Evolutionary conservation across 768 basidiomycete species (phyloP).

Genomic region (Suillus plorans): DNA sequence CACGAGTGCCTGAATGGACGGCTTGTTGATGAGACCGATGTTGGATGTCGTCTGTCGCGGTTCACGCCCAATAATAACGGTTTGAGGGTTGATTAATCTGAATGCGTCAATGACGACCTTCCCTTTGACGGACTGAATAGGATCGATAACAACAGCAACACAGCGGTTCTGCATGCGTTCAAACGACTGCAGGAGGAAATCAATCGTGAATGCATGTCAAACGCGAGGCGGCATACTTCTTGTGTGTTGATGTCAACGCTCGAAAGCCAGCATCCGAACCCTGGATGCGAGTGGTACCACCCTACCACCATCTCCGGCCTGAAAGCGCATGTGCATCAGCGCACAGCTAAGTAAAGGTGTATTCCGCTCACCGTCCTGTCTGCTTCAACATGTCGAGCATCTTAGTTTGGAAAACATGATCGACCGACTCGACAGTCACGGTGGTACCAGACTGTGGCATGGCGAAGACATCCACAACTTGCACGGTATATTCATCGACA

Average conservation of each 20-base stretch:
- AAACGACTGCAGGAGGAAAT: conserved; percentile 67
- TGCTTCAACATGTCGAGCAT: conserved; percentile 99
- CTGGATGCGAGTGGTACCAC: conserved; percentile 99
- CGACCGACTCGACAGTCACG: conserved; percentile 96
- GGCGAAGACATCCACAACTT: conserved; percentile 96
- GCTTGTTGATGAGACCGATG: conserved; percentile 98
- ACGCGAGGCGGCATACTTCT: conserved; percentile 54
- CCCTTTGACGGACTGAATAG: conserved; percentile 97
- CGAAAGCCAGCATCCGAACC: conserved; percentile 99
- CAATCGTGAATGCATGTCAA: conserved; percentile 15
- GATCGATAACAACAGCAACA: conserved; percentile 97
- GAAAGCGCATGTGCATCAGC: conserved; percentile 10
- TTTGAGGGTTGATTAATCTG: conserved; percentile 90
- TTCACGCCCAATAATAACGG: conserved; percentile 89
- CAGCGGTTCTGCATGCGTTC: conserved; percentile 91
- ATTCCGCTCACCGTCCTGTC: conserved; percentile 78
- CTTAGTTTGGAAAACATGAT: conserved; percentile 97
- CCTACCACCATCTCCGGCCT: conserved; percentile 98
- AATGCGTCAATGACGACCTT: conserved; percentile 99
- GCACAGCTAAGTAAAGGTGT: background rate
- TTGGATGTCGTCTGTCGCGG: conserved; percentile 97
- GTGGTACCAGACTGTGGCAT: conserved; percentile 99
- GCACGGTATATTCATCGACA: conserved; percentile 94
- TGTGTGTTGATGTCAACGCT: conserved; percentile 99
- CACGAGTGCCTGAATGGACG: conserved; percentile 97